These are phyloP conservation scores for Monosporascus sp. DNA, from an alignment of 2,329 filamentous ascomycete species.

Conservation along the genomic window DNA sequence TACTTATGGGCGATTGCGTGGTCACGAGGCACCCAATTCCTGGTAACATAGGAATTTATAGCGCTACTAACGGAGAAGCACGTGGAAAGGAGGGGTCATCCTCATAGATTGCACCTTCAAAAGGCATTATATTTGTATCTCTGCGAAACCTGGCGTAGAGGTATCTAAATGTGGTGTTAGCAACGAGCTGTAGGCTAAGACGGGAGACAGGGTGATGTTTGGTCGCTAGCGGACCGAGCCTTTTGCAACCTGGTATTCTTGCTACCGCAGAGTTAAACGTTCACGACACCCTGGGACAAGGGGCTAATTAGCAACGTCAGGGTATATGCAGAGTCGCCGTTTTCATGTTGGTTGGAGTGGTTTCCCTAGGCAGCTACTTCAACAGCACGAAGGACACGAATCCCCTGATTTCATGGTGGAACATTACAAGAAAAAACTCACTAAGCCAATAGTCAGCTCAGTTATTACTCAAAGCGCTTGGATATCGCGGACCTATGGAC, in stretches of 20 bases:
- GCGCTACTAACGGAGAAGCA: too few species aligned
- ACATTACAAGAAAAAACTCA: constrained; percentile 10
- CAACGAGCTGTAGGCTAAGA: neutral
- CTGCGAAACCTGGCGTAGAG: neutral
- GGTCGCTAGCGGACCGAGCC: neutral
- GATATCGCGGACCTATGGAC: constrained; percentile 13
- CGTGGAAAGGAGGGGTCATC: too few species aligned
- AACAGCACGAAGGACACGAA: constrained; percentile 5
- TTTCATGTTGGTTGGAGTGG: too few species aligned
- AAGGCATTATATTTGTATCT: too few species aligned
- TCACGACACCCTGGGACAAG: neutral
- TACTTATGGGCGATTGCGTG: too few species aligned
- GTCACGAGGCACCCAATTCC: too few species aligned
- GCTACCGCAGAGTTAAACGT: neutral
- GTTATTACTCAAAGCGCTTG: constrained; percentile 14
- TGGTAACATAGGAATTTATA: too few species aligned
- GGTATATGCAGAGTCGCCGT: too few species aligned
- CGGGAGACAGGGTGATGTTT: neutral
- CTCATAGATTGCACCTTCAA: too few species aligned
- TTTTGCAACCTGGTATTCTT: neutral
- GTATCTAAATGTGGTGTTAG: neutral
- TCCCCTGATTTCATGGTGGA: constrained; percentile 5
- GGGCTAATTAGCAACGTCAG: neutral
- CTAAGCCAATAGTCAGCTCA: constrained; percentile 17
- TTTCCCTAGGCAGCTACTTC: constrained; percentile 1